These are phyloP conservation scores for Fusarium pseudonygamai DNA, from an alignment of 2,329 filamentous ascomycete species.

Conservation along the genomic window DNA sequence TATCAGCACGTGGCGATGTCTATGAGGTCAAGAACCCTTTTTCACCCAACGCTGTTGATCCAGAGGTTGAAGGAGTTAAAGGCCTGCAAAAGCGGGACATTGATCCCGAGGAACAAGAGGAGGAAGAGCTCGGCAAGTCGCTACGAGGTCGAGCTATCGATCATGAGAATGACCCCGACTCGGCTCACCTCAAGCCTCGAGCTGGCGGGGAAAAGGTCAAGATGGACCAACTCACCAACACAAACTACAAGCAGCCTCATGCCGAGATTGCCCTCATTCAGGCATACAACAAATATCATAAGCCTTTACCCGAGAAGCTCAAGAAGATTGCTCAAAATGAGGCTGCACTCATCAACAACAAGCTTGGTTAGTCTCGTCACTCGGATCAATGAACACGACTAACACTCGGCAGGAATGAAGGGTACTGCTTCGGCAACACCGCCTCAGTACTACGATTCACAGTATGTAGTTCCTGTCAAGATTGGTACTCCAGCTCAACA, in stretches of 20 bases:
- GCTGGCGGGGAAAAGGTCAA: conserved; percentile 38
- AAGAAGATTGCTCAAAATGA: conserved; percentile 35
- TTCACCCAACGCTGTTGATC: background rate
- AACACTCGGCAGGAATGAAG: conserved; percentile 4
- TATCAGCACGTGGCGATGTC: background rate
- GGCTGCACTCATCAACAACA: conserved; percentile 33
- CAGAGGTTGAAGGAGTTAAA: conserved; percentile 5
- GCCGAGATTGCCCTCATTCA: conserved; percentile 44
- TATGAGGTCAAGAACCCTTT: background rate
- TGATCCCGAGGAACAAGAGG: conserved; percentile 5
- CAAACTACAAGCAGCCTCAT: conserved; percentile 46
- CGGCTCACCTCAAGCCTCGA: conserved; percentile 6
- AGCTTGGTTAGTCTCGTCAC: conserved; percentile 30
- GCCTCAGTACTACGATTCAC: conserved; percentile 56
- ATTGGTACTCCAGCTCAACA: conserved; percentile 67
- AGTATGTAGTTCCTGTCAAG: conserved; percentile 69
- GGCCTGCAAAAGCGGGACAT: background rate
- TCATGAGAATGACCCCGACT: background rate
- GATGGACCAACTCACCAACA: conserved; percentile 49
- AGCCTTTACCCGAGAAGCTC: conserved; percentile 43
- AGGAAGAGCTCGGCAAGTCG: background rate
- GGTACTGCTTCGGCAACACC: conserved; percentile 42
- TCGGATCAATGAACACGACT: background rate
- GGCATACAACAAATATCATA: conserved; percentile 52
- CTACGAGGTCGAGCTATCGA: conserved; percentile 3